Evolutionary conservation across 2,329 filamentous ascomycete species (phyloP).

Genomic region (Ascocoryne sarcoides): DNA sequence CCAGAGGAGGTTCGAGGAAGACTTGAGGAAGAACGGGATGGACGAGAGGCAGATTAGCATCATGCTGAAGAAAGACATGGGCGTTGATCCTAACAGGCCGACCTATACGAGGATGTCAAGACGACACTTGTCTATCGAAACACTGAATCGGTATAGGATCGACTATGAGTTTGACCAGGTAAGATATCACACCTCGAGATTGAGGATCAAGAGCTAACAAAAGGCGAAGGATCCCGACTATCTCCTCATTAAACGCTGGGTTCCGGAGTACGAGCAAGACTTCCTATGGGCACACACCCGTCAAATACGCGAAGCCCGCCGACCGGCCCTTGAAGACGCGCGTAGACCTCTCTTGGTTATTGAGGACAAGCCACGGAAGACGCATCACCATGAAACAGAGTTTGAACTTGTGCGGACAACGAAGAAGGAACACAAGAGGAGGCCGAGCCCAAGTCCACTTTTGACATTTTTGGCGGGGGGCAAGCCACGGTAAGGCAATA

Average conservation of each 20-base stretch:
- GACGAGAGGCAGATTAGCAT: slow-evolving; percentile 50
- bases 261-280: slow-evolving; percentile 63
- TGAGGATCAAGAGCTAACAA: slow-evolving; percentile 27
- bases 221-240: slow-evolving; percentile 55
- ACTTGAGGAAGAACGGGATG: slow-evolving; percentile 49
- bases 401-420: slow-evolving; percentile 23
- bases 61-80: slow-evolving; percentile 48
- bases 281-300: slow-evolving; percentile 64
- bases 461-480: slow-evolving; percentile 27
- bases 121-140: slow-evolving; percentile 53
- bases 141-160: slow-evolving; percentile 44
- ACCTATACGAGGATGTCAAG: slow-evolving; percentile 58
- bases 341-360: slow-evolving; percentile 12
- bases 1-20: slow-evolving; percentile 45
- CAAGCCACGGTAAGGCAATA: slow-evolving; percentile 4
- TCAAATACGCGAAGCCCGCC: slow-evolving; percentile 34
- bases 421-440: slow-evolving; percentile 26
- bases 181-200: slow-evolving; percentile 23
- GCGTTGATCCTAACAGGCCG: slow-evolving; percentile 35
- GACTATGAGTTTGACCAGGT: slow-evolving; percentile 51
- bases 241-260: slow-evolving; percentile 64
- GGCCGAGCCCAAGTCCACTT: slow-evolving; percentile 23
- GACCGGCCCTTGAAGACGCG: neutral
- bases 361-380: slow-evolving; percentile 18
- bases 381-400: slow-evolving; percentile 21